A percentile compares a stretch with the other conserved stretches of the same genome.
Conservation (phyloP, 1,139 yeast species). For the Nakaseomyces uthaithaninus region DNA sequence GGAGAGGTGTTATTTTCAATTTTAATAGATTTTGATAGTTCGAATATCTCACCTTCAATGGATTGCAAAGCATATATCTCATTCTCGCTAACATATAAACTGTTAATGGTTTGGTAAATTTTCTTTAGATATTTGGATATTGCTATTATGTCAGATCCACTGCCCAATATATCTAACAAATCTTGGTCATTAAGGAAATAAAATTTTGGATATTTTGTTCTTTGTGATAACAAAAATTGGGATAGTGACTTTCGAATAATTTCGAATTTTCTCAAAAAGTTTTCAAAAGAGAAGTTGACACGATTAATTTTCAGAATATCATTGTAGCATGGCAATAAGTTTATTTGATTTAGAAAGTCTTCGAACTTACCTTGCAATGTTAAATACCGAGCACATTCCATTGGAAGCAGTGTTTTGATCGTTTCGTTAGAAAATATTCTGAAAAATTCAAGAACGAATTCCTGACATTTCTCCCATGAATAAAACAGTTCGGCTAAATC, state of each 20-base stretch:
- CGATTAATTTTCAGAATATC: conserved; percentile 53
- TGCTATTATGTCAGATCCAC: conserved; percentile 41
- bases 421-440: conserved; percentile 68
- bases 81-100: conserved; percentile 38
- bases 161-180: conserved; percentile 72
- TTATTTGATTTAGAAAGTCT: conserved; percentile 36
- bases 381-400: conserved; percentile 54
- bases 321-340: conserved; percentile 45
- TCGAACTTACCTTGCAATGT: conserved; percentile 33
- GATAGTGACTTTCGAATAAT: conserved; percentile 60
- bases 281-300: conserved; percentile 41
- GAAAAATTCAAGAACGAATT: conserved; percentile 81
- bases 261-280: conserved; percentile 47
- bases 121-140: conserved; percentile 59
- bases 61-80: conserved; percentile 47
- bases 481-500: conserved; percentile 48
- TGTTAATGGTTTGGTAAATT: conserved; percentile 61
- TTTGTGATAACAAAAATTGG: conserved; percentile 73
- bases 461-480: conserved; percentile 75
- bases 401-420: conserved; percentile 54
- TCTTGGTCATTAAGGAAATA: conserved; percentile 91
- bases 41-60: conserved; percentile 53
- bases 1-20: conserved; percentile 17
- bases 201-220: conserved; percentile 72
- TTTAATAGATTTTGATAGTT: conserved; percentile 40